Percentiles rank a stretch among this genome's conserved stretches.
phyloP scores from a whole-genome alignment of 331 rosid species.

The Malus hybrid region DNA sequence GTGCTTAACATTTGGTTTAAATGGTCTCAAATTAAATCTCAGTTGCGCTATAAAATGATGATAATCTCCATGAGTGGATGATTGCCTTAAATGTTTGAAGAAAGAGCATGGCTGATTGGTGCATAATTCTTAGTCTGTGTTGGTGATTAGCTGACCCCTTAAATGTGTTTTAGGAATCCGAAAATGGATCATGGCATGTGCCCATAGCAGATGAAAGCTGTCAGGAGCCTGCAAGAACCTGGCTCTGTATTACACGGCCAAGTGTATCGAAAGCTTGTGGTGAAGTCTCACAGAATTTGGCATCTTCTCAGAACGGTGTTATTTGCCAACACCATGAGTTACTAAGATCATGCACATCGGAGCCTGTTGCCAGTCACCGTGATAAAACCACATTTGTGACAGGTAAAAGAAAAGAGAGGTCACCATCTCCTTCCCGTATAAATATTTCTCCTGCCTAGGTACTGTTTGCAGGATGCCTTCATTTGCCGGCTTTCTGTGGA shows the following conservation, averaged over 20 bases:
- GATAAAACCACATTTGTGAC: constrained; percentile 16
- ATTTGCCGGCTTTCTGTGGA: background rate
- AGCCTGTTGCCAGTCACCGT: constrained; percentile 3
- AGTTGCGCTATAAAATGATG: background rate
- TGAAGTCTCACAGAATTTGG: constrained; percentile 10
- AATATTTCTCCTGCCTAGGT: background rate
- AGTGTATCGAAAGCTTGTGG: constrained; percentile 5
- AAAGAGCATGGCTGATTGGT: background rate
- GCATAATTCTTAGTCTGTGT: background rate
- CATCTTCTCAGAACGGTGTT: constrained; percentile 16
- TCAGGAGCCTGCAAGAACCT: constrained; percentile 38
- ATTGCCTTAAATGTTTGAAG: background rate
- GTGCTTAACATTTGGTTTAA: background rate
- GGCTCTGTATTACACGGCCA: constrained; percentile 73
- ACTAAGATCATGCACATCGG: constrained; percentile 1
- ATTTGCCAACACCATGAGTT: background rate
- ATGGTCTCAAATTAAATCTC: background rate
- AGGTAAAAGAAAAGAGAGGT: constrained; percentile 76
- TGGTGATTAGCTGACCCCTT: background rate
- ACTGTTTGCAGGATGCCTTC: background rate
- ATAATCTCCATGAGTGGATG: background rate
- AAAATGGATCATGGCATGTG: constrained; percentile 77
- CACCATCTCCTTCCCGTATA: constrained; percentile 30
- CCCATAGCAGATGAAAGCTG: constrained; percentile 33
- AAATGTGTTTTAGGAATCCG: constrained; percentile 60